These are phyloP conservation scores for Cladosporium halotolerans DNA, from an alignment of 2,329 filamentous ascomycete species.

Conservation along the genomic window DNA sequence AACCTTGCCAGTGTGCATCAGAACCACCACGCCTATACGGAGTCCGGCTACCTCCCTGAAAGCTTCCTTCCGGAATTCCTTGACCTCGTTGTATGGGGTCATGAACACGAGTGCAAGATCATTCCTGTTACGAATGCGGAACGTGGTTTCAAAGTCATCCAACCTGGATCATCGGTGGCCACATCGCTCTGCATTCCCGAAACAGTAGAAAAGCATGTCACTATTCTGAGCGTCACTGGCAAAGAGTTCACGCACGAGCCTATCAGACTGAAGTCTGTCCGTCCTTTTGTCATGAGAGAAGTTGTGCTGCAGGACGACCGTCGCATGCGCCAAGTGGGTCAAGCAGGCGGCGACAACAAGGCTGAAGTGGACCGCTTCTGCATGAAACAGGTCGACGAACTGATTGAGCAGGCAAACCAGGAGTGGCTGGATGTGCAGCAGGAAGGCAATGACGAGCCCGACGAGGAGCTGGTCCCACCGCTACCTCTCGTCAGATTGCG, in stretches of 20 bases:
- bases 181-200: conserved; percentile 88
- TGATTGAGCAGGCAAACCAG: conserved; percentile 77
- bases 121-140: conserved; percentile 77
- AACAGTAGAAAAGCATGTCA: conserved; percentile 83
- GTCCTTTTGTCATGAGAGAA: conserved; percentile 84
- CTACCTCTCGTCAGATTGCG: conserved; percentile 81
- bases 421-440: conserved; percentile 76
- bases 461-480: conserved; percentile 57
- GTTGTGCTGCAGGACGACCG: conserved; percentile 70
- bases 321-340: conserved; percentile 67
- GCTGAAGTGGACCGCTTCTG: conserved; percentile 72
- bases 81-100: conserved; percentile 90
- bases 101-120: conserved; percentile 94
- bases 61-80: conserved; percentile 87
- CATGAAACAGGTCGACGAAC: conserved; percentile 70
- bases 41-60: conserved; percentile 91
- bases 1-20: conserved; percentile 93
- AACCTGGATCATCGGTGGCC: conserved; percentile 91
- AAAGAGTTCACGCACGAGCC: conserved; percentile 74
- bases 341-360: conserved; percentile 72
- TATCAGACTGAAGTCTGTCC: conserved; percentile 77
- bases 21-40: conserved; percentile 86
- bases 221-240: conserved; percentile 76
- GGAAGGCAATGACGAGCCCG: conserved; percentile 45
- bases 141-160: conserved; percentile 91